A percentile compares a stretch with the other conserved stretches of the same genome.
Evolutionary conservation across 192 early-diverging fungal species (phyloP).

Genomic region (Entomortierella parvispora): DNA sequence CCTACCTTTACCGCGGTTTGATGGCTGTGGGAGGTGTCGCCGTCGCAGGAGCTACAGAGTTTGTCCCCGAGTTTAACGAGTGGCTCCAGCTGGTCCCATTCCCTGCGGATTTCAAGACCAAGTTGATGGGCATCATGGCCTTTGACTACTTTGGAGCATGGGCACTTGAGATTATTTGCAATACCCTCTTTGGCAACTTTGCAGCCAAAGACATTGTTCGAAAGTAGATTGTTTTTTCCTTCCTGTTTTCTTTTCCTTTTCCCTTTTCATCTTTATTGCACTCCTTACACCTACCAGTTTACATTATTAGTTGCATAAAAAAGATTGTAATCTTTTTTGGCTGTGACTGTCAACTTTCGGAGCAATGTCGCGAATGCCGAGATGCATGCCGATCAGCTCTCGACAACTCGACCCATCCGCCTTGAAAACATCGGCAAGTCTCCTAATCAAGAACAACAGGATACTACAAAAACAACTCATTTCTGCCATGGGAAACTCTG

Average conservation of each 20-base stretch:
- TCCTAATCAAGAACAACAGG: neutral
- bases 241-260: constrained; percentile 1
- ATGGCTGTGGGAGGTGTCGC: constrained; percentile 87
- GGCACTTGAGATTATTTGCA: constrained; percentile 80
- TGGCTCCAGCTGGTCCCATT: constrained; percentile 91
- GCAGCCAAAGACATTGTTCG: constrained; percentile 82
- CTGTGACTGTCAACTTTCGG: too few relatives aligned
- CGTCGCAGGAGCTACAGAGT: constrained; percentile 88
- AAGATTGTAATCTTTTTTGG: neutral
- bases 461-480: neutral
- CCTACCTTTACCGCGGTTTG: constrained; percentile 90
- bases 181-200: constrained; percentile 89
- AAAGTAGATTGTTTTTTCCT: constrained; percentile 19
- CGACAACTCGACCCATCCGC: too few relatives aligned
- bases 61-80: constrained; percentile 88
- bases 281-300: neutral
- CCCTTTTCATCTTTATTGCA: constrained; percentile 3
- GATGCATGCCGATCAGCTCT: too few relatives aligned
- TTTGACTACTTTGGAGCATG: constrained; percentile 90
- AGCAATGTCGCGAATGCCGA: too few relatives aligned
- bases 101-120: constrained; percentile 86
- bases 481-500: constrained; percentile 46
- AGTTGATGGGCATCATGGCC: constrained; percentile 85
- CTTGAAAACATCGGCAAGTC: neutral
- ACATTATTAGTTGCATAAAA: neutral